Base-by-base conservation (phyloP, 2,329 filamentous ascomycete species). In the Apiospora marii region DNA sequence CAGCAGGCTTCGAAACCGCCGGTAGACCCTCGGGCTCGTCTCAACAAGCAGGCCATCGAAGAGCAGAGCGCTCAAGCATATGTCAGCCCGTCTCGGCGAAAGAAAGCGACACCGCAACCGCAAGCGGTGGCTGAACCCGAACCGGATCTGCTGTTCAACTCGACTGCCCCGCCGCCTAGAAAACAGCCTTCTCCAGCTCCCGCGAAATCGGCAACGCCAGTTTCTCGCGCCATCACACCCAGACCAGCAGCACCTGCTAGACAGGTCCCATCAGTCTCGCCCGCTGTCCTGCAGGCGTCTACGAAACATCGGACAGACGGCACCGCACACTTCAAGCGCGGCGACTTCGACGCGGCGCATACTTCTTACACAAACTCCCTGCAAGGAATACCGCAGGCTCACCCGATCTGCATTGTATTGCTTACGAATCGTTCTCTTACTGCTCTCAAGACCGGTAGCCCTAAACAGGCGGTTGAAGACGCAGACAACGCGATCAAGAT, bases 371-470 rank as follows among this genome's bases (percentile, higher is more conserved):
- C 93, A 0, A 89, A 90, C 43, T 94, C 96, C 1, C 85, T 99
- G 3, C 85, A 88, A 0, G 89, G 91, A 49, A 86, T 99, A 44
- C 96, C 96, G 1, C 83, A 89, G 19, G 88, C 87, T 4, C 96
- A 99, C 80, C 96, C 96, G 0, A 87, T 98, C 34, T 90, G 90
- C 24, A 96, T 98, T 73, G 86, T 98, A n/a, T 88, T 98, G 8
- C 90, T 97, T 30, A 96, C 94, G 77, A 99, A 99, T 81, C 94
- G 94, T 70, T 93, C 96, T 4, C 87, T 98, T 75, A 98, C 96
- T 0, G 92, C 93, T 4, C 87, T 98, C 72, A 98, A 98, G 83
- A 96, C 93, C 0, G 96, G 96, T 67, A 94, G 97, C 77, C 93
- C 96, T 0, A 98, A 97, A 81, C 90, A 92, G 72, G 95, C 96